These are phyloP conservation scores for Pythium aphanidermatum DNA, from an alignment of 352 stramenopile genomes.

Conservation along the genomic window DNA sequence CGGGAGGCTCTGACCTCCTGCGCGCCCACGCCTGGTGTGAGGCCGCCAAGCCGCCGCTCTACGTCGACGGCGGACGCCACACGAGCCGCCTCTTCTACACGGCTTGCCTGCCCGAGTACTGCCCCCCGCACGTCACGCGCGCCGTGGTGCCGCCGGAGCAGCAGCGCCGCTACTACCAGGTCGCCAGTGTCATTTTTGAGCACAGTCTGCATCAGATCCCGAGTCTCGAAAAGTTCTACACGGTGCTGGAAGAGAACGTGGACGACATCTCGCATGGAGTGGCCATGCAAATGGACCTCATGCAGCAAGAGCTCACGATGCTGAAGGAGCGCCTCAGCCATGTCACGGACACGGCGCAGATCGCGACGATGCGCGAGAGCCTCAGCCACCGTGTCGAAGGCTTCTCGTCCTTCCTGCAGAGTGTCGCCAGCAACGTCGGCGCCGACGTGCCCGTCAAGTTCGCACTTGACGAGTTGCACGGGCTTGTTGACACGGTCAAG, in stretches of 20 bases:
- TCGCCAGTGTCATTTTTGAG: constrained; percentile 75
- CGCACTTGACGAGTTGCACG: constrained; percentile 66
- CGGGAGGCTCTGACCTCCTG: constrained; percentile 25
- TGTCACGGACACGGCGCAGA: constrained; percentile 45
- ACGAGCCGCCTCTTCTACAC: constrained; percentile 41
- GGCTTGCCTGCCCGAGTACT: constrained; percentile 34
- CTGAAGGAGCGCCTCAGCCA: constrained; percentile 46
- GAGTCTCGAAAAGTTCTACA: constrained; percentile 74
- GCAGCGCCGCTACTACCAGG: constrained; percentile 59
- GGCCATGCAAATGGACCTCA: constrained; percentile 54
- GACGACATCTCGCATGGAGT: constrained; percentile 63
- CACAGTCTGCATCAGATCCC: constrained; percentile 82
- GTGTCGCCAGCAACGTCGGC: constrained; percentile 62
- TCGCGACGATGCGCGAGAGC: constrained; percentile 48
- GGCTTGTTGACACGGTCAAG: constrained; percentile 67
- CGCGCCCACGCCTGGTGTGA: constrained; percentile 15
- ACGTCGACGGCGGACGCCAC: constrained; percentile 42
- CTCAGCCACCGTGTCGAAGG: constrained; percentile 52
- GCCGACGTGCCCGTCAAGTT: constrained; percentile 73
- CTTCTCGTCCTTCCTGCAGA: constrained; percentile 65
- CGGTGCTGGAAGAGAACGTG: constrained; percentile 64
- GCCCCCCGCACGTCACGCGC: constrained; percentile 21
- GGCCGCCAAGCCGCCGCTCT: constrained; percentile 20
- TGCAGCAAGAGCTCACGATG: constrained; percentile 52
- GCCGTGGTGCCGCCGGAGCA: constrained; percentile 21